These are phyloP conservation scores for Pestalotiopsis sp. DNA, from an alignment of 2,329 filamentous ascomycete genomes.

Conservation along the genomic window DNA sequence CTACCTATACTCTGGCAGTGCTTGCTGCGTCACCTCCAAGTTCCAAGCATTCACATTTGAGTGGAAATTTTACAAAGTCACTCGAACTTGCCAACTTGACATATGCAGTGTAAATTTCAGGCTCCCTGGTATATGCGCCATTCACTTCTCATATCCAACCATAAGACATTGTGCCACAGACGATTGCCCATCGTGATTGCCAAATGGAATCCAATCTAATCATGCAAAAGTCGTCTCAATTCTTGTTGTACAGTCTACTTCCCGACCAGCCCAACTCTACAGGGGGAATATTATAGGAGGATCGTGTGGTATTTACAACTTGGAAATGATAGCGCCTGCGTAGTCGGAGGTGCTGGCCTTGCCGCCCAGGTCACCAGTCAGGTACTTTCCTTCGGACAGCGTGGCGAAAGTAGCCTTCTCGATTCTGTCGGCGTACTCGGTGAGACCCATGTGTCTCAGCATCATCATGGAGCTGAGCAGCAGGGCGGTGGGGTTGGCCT, in stretches of 20 bases:
- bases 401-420: constrained; percentile 95
- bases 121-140: background rate
- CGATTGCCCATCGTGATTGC: background rate
- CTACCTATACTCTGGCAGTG: no score
- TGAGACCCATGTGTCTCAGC: constrained; percentile 96
- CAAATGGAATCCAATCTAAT: constrained; percentile 1
- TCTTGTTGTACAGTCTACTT: constrained; percentile 32
- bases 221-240: constrained; percentile 26
- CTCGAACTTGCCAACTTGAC: background rate
- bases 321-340: constrained; percentile 83
- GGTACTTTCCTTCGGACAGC: constrained; percentile 90
- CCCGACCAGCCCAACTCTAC: constrained; percentile 22
- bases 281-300: constrained; percentile 25
- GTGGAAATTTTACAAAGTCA: no score
- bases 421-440: constrained; percentile 81
- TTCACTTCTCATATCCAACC: background rate
- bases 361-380: constrained; percentile 95
- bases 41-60: no score
- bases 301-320: constrained; percentile 49
- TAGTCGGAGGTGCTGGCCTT: constrained; percentile 97
- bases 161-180: background rate
- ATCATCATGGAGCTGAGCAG: constrained; percentile 98
- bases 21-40: no score
- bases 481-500: constrained; percentile 96
- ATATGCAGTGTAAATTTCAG: background rate